A percentile compares a stretch with the other conserved stretches of the same genome.
phyloP scores from a whole-genome alignment of 345 rosid genomes.

The Aegle marmelos region DNA sequence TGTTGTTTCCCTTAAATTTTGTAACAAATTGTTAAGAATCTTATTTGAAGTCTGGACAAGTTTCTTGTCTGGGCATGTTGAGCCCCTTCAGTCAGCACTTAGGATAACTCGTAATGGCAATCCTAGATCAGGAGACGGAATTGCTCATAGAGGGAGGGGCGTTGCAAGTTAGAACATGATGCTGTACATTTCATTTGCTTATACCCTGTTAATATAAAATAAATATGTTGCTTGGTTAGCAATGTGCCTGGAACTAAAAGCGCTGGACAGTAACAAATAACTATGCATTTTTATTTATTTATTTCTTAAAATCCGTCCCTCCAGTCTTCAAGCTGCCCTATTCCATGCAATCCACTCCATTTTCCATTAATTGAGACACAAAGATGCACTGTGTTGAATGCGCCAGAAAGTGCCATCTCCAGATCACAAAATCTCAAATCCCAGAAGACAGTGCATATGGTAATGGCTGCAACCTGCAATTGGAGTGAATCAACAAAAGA shows the following conservation, averaged over 20 bases:
- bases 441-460: not conserved
- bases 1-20: not conserved
- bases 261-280: too few relatives aligned
- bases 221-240: not conserved
- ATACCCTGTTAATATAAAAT: not conserved
- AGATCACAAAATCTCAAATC: not conserved
- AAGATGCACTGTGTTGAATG: not conserved
- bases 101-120: not conserved
- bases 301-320: not conserved
- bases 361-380: not conserved
- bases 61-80: not conserved
- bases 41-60: not conserved
- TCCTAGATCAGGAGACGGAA: not conserved
- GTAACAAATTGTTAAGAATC: not conserved
- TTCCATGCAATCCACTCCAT: not conserved
- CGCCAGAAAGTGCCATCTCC: not conserved
- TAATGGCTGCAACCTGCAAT: not conserved
- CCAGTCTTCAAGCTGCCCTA: not conserved
- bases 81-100: not conserved
- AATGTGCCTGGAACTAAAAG: too few relatives aligned
- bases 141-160: not conserved
- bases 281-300: too few relatives aligned
- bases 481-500: too few relatives aligned
- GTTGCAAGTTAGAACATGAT: not conserved
- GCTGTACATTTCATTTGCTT: not conserved